Percentiles rank a stretch among this genome's conserved stretches.
Conservation (phyloP, 2,329 filamentous ascomycete species). For the Hymenoscyphus occultus region DNA sequence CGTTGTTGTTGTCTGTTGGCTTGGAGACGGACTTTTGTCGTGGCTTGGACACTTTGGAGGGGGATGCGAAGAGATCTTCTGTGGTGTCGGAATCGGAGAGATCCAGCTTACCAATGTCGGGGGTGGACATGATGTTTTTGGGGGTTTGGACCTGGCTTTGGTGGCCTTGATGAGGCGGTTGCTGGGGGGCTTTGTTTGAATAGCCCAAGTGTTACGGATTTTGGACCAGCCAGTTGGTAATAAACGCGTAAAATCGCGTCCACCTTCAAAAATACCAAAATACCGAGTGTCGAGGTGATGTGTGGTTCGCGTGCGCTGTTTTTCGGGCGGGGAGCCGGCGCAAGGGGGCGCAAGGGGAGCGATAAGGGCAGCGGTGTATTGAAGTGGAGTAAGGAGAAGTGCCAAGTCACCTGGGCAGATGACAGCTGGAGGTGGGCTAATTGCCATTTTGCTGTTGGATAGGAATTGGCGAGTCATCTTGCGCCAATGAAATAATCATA, state of each 20-base stretch:
- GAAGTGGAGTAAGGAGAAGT: neutral
- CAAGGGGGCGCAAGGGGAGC: neutral
- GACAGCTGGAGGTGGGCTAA: too few relatives aligned
- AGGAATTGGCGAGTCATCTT: too few relatives aligned
- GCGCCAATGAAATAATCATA: too few relatives aligned
- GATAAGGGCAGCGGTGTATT: neutral
- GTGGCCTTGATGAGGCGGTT: conserved; percentile 3
- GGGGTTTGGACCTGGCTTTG: neutral
- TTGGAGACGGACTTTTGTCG: conserved; percentile 21
- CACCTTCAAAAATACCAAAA: neutral
- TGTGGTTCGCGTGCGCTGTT: conserved; percentile 5
- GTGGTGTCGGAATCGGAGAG: conserved; percentile 52
- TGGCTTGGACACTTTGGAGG: conserved; percentile 41
- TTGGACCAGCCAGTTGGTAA: neutral
- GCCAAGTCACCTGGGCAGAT: neutral
- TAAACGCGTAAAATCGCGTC: conserved; percentile 25
- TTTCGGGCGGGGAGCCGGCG: conserved; percentile 1
- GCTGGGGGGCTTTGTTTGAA: neutral
- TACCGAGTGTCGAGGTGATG: conserved; percentile 3
- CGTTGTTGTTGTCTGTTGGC: conserved; percentile 30
- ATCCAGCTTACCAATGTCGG: conserved; percentile 49
- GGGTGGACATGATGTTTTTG: conserved; percentile 37
- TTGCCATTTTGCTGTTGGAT: too few relatives aligned
- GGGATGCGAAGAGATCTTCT: conserved; percentile 58
- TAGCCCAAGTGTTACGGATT: conserved; percentile 7